Conservation (phyloP, 176 grass and related monocot genomes). For the Hyparrhenia diplandra region DNA sequence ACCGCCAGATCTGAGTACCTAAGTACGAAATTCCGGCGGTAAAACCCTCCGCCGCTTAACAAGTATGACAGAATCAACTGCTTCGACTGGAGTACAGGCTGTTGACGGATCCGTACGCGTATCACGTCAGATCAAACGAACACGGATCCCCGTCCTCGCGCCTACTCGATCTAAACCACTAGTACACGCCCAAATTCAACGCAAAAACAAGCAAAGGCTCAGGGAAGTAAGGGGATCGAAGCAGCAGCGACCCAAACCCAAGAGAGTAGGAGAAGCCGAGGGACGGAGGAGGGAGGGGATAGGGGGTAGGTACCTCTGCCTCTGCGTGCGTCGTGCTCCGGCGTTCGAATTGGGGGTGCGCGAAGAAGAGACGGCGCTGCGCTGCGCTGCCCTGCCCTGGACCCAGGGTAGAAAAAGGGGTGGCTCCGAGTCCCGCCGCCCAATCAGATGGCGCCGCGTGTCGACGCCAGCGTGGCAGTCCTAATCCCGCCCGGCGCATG, state of each 20-base stretch:
- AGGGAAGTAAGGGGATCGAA: background rate
- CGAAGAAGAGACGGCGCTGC: background rate
- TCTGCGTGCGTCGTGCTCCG: background rate
- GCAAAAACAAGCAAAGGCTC: background rate
- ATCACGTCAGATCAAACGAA: background rate
- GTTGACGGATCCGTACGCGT: background rate
- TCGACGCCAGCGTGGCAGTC: background rate
- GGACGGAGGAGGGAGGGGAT: background rate
- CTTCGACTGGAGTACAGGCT: background rate
- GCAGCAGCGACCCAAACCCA: background rate
- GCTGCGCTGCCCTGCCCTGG: too few species aligned
- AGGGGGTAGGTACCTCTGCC: slow-evolving; percentile 7
- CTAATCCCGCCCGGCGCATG: background rate
- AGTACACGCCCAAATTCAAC: background rate
- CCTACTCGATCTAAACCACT: background rate
- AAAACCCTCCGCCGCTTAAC: background rate
- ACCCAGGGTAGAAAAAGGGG: slow-evolving; percentile 17
- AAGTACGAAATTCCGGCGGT: background rate
- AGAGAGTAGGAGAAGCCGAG: background rate
- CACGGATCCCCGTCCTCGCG: background rate
- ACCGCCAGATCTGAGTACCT: slow-evolving; percentile 10
- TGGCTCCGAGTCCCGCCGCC: background rate
- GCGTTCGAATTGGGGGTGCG: background rate
- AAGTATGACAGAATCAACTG: background rate
- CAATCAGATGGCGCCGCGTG: background rate